Base-by-base conservation (phyloP, 1,284 basidiomycete genomes). In the Pseudozyma tsukubaensis region DNA sequence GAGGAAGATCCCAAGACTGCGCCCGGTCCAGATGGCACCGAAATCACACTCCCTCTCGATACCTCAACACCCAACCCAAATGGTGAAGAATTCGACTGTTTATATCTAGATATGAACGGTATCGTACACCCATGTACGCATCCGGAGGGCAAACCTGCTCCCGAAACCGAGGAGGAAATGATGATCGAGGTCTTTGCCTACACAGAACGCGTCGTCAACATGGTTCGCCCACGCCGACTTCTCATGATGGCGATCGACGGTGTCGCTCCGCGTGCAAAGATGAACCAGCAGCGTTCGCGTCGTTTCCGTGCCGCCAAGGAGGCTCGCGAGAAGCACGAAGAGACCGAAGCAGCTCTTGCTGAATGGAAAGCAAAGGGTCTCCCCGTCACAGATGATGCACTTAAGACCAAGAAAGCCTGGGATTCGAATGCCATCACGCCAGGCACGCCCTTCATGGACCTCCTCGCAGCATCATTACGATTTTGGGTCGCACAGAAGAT, bases 231-330 rank as follows among this genome's bases (percentile, higher is more conserved):
- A 0, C 90, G 97, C 58, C 97, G 94, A 85, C 87, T 99, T 16
- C 88, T 99, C 50, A 94, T 98, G 88, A 97, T 99, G 93, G 96
- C 96, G 54, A 97, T 99, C 79, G 95, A 99, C 84, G 97, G 96
- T 66, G 97, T 99, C 39, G 96, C 96, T 11, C 96, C 96, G 21
- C 91, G 96, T 78, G 96, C 96, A 36, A 99, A 99, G 87, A 99
- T 99, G 96, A 98, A 98, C 85, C 97, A 98, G 84, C 95, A 98
- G 85, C 92, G 96, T 14, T 94, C 94, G 19, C 89, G 97, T 81
- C 92, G 96, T 72, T 99, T 99, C 87, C 90, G 97, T 60, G 90
- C 95, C 16, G 91, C 94, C 2, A 94, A 95, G 83, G 97, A 99
- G 85, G 95, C 96, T 0, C 91, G 92, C 72, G 93, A 97, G 53